Evolutionary conservation across 768 basidiomycete species (phyloP), one percentile per base, ranked within the genome.

Genomic region (Butyriboletus loyo): DNA sequence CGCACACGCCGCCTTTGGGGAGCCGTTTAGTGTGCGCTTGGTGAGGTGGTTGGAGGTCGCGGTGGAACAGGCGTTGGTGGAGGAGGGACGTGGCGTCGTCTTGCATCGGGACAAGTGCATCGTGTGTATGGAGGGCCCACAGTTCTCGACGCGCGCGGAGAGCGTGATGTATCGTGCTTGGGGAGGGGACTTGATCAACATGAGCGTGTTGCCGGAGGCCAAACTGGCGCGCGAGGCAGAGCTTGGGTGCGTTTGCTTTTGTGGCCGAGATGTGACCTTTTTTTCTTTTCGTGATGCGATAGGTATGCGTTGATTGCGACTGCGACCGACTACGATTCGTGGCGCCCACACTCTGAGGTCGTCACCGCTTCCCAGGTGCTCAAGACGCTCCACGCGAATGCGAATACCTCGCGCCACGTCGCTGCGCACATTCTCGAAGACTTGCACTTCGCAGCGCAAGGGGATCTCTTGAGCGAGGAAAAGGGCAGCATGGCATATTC

Each of bases 131-230:
- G 94, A 98, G 67, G 95, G 95, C 44, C 90, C 90, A 30, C 93
- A 94, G 72, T 99, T 99, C 77, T 96, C 93, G 50, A 99, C 96
- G n/a, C 76, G 96, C 34, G 96, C 96, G 17, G 96, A 99, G 80
- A 94, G 91, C 64, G 62, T 81, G 62, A 93, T 97, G 94, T 97
- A 98, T 70, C 79, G 93, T 21, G 77, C 79, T 42, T 95, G 91
- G 89, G 96, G 96, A 9, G 91, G 84, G 7, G 92, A 96, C 69
- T 73, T 96, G 65, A 95, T 96, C 73, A 95, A 98, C 70, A 99
- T 99, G 96, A 96, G 90, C 53, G 90, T 90, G 36, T 74, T 98
- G 25, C 97, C 97, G 2, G 96, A 99, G 73, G 85, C 95, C n/a
- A 98, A 98, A 75, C 78, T 98, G 37, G 96, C 96, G 4, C 76